Base-by-base conservation (phyloP, 2,329 filamentous ascomycete genomes). In the Penicillium corylophilum region DNA sequence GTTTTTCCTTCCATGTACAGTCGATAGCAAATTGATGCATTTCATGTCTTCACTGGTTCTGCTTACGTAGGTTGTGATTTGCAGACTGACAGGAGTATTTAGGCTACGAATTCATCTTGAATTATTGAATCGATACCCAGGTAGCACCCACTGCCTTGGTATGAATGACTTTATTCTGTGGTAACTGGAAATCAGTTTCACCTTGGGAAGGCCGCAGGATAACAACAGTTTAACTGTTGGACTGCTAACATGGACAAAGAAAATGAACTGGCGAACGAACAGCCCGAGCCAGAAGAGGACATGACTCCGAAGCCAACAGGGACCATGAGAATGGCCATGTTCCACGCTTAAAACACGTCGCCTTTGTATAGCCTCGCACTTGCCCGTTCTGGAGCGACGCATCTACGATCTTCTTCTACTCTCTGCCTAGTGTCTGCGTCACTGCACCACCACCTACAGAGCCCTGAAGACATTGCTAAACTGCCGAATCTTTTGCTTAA, bases 1-100 rank as follows among this genome's bases (percentile, higher is more conserved):
- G 60, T 61, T 53, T 57, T 53, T 50, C 48, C 55, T 59, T 59
- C 50, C 54, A 59, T 63, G 61, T 63, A 63, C 60, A 63, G 61
- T 63, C 56, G 60, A 50, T 63, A 63, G 61, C 60, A 63, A 60
- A 62, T 62, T 61, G 52, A 63, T 62, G 59, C 60, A 62, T 59
- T 61, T 63, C 53, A 62, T 57, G 56, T 62, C 51, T 57, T 61
- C 52, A 58, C 9, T 18, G 16, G 16, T 38, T 38, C 35, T 38
- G n/a, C 31, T 20, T 18, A 1, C 16, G 18, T 38, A 33, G 54
- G 44, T 31, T 60, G 54, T 45, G 59, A 53, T 62, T 60, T 64
- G 4, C 44, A 60, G 18, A 5, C 51, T 52, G 29, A 41, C 48
- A n/a, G 39, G 41, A 54, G 61, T 55, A 7, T 12, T 55, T 13